These are phyloP conservation scores for Azolla pinnata DNA, from an alignment of 75 land plant genomes.

Conservation along the genomic window DNA sequence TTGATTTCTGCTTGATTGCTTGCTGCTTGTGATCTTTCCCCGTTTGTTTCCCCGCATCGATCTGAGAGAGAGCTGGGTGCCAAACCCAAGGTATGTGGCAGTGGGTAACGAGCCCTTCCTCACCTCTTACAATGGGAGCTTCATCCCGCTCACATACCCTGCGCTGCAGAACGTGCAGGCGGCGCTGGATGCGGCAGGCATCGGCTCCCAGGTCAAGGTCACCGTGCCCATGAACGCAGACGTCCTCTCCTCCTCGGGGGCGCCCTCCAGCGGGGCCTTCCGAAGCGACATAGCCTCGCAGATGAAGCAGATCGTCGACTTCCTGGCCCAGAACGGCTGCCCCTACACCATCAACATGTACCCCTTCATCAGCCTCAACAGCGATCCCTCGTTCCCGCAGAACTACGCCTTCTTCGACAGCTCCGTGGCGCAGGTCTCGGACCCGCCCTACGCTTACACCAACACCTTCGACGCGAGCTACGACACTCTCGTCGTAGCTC, in stretches of 20 bases:
- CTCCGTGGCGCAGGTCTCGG: slow-evolving; percentile 6
- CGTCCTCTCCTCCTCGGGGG: slow-evolving; percentile 24
- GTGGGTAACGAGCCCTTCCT: slow-evolving; percentile 57
- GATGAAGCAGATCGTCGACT: slow-evolving; percentile 30
- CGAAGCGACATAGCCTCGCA: slow-evolving; percentile 35
- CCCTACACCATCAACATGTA: slow-evolving; percentile 45
- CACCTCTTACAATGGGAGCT: slow-evolving; percentile 36
- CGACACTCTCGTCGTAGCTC: slow-evolving; percentile 35
- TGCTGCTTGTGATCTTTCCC: too few species aligned
- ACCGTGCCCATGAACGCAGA: slow-evolving; percentile 55
- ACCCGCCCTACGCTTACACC: slow-evolving; percentile 20
- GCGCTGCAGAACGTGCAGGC: slow-evolving; percentile 45
- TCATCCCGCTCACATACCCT: slow-evolving; percentile 23
- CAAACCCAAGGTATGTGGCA: slow-evolving; percentile 45
- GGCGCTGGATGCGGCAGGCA: slow-evolving; percentile 37
- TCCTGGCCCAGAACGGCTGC: slow-evolving; percentile 20
- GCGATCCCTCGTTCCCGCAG: slow-evolving; percentile 13
- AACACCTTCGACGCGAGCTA: slow-evolving; percentile 36
- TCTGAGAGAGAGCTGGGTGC: too few species aligned
- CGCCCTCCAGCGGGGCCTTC: slow-evolving; percentile 39
- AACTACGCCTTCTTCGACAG: slow-evolving; percentile 26
- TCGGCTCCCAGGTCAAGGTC: slow-evolving; percentile 29
- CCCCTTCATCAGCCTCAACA: slow-evolving; percentile 19
- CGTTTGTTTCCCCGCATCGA: too few species aligned
- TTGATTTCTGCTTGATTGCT: too few species aligned